Base-by-base conservation (phyloP, 2,329 filamentous ascomycete species). In the Arachnomyces sp. region DNA sequence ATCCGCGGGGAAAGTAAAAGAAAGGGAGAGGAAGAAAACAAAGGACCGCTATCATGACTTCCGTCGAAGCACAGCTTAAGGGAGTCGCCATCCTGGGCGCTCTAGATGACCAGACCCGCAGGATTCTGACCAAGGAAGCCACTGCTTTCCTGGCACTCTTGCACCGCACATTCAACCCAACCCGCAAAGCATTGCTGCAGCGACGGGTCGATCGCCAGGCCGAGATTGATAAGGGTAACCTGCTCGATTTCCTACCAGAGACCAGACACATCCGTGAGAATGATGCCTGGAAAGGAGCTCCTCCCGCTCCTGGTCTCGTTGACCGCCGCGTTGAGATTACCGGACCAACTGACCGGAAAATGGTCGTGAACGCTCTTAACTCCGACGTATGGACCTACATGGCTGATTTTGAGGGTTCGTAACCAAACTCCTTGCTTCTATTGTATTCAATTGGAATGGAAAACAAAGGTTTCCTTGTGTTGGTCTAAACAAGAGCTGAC, bases 361-460 rank as follows among this genome's bases (percentile, higher is more conserved):
- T 98, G 92, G 88, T 96, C 35, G 86, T 96, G 48, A 98, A 98
- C 64, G 92, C 92, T 7, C 62, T 96, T 62, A 98, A 96, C 67
- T 83, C 90, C 34, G 78, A 96, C 57, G 92, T 96, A 16, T 96
- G 86, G 84, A 96, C 90, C 42, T 98, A 96, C 60, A 98, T 98
- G 92, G 92, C 92, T 35, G 92, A 98, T 67, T 94, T 98, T 52
- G 92, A 98, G 70, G 90, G 89, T 92, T 65, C 56, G 75, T 63
- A 16, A 14, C n/a, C n/a, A 33, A 14, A 9, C 25, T 2, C 21
- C 15, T 21, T 9, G 17, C 29, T 13, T 3, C 28, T 35, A n/a
- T 30, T 13, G 21, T 11, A 30, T 29, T 21, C 18, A 7, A 6
- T 17, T n/a, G n/a, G n/a, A n/a, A n/a, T n/a, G n/a, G n/a, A n/a